Evolutionary conservation across 2,329 filamentous ascomycete genomes (phyloP).

Genomic region (Coniella lustricola): DNA sequence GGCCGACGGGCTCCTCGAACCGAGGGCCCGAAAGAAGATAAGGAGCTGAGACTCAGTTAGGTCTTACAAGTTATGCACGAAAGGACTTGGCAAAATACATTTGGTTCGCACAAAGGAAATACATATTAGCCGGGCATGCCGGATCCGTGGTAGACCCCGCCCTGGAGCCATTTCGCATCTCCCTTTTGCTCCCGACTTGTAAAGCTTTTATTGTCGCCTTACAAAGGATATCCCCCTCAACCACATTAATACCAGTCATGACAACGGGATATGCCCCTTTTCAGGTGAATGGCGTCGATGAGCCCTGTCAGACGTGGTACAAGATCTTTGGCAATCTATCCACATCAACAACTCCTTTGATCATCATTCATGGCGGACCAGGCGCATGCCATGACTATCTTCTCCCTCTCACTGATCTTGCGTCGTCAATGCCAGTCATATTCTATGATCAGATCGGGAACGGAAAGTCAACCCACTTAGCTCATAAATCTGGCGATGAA

Average conservation of each 20-base stretch:
- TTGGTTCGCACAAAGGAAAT: no score
- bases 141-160: no score
- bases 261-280: background rate
- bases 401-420: slow-evolving; percentile 29
- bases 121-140: no score
- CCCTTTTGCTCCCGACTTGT: no score
- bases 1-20: no score
- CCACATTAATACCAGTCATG: background rate
- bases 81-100: no score
- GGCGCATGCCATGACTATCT: slow-evolving; percentile 38
- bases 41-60: no score
- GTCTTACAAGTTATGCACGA: no score
- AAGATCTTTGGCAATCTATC: slow-evolving; percentile 8
- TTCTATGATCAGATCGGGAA: slow-evolving; percentile 49
- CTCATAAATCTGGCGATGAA: slow-evolving; percentile 27
- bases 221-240: no score
- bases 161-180: no score
- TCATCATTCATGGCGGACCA: slow-evolving; percentile 33
- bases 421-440: slow-evolving; percentile 32
- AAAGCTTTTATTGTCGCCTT: no score
- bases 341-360: background rate
- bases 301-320: slow-evolving; percentile 13
- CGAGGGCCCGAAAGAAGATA: no score
- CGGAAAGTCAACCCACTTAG: slow-evolving; percentile 40
- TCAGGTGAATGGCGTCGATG: background rate